Percentiles rank a stretch among this genome's conserved stretches.
Conservation (phyloP, 1,284 basidiomycete species). For the Rhodotorula sp. region DNA sequence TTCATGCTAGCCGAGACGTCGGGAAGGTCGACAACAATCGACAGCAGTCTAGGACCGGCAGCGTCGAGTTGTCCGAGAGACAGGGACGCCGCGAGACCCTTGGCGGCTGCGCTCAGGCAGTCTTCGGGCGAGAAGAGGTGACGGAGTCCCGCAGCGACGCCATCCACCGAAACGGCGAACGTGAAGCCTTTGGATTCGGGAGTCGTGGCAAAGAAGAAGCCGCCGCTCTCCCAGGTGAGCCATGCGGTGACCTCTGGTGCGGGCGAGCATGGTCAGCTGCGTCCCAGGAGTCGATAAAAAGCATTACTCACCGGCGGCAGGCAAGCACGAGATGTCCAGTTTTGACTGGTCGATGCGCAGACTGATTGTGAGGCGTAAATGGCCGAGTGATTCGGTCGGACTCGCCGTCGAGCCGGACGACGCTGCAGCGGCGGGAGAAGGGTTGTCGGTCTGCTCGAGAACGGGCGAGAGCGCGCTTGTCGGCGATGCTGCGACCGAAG, state of each 20-base stretch:
- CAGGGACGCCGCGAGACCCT: conserved; percentile 67
- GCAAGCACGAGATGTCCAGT: conserved; percentile 78
- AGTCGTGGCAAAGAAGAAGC: conserved; percentile 74
- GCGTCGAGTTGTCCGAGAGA: conserved; percentile 53
- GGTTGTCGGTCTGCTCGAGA: not conserved
- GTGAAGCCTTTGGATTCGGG: conserved; percentile 55
- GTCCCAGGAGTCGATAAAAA: not conserved
- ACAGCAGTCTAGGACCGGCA: not conserved
- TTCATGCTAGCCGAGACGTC: conserved; percentile 60
- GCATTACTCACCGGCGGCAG: conserved; percentile 60
- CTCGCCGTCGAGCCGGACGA: not conserved
- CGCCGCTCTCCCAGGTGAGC: conserved; percentile 86
- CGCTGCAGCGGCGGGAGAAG: not conserved
- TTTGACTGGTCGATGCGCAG: conserved; percentile 84
- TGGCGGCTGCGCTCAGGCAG: conserved; percentile 63
- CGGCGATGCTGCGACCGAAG: not conserved
- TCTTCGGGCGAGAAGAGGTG: conserved; percentile 56
- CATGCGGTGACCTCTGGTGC: conserved; percentile 71
- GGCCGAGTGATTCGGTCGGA: conserved; percentile 18
- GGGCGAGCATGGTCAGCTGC: not conserved
- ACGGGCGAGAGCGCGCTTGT: not conserved
- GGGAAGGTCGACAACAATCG: conserved; percentile 8
- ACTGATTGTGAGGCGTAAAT: conserved; percentile 72
- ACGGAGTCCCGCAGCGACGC: conserved; percentile 21
- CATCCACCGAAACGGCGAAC: conserved; percentile 25